Conservation (phyloP, 305 asterid species). For the Fraxinus greggii region DNA sequence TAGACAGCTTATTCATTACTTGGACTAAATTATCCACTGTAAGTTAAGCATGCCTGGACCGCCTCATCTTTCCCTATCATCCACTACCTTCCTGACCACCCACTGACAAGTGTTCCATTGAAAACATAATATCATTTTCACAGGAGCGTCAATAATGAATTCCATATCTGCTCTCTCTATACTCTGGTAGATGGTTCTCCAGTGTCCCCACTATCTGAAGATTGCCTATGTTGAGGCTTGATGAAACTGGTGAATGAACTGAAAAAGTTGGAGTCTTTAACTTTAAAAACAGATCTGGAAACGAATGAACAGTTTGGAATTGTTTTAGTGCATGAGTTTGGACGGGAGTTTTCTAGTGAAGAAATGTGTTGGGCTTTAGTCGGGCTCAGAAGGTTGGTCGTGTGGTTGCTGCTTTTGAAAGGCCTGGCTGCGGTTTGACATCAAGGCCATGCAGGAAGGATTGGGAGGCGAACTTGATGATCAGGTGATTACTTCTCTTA, state of each 20-base stretch:
- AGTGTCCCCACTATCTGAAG: constrained; percentile 64
- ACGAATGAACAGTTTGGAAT: constrained; percentile 39
- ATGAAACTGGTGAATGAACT: constrained; percentile 50
- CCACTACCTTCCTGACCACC: constrained; percentile 50
- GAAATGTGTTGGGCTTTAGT: constrained; percentile 61
- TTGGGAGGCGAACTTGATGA: constrained; percentile 84
- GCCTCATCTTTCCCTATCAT: constrained; percentile 60
- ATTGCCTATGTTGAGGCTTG: constrained; percentile 63
- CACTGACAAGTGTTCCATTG: constrained; percentile 40
- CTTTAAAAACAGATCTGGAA: constrained; percentile 43
- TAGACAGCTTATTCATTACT: constrained; percentile 71
- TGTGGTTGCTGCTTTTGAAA: constrained; percentile 80
- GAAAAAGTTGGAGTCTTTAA: constrained; percentile 43
- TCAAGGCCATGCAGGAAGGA: constrained; percentile 81
- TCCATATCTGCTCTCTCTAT: constrained; percentile 58
- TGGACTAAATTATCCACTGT: constrained; percentile 80
- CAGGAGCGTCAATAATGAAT: constrained; percentile 76
- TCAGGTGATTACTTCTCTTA: constrained; percentile 48
- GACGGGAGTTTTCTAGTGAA: constrained; percentile 92
- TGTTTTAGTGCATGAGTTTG: constrained; percentile 68
- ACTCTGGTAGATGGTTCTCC: constrained; percentile 66
- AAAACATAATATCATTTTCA: constrained; percentile 56
- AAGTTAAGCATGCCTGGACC: constrained; percentile 68
- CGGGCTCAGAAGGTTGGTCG: constrained; percentile 73
- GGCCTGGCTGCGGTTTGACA: constrained; percentile 98